phyloP scores from a whole-genome alignment of 192 early-diverging fungal genomes.

The Oehlia diaphana region DNA sequence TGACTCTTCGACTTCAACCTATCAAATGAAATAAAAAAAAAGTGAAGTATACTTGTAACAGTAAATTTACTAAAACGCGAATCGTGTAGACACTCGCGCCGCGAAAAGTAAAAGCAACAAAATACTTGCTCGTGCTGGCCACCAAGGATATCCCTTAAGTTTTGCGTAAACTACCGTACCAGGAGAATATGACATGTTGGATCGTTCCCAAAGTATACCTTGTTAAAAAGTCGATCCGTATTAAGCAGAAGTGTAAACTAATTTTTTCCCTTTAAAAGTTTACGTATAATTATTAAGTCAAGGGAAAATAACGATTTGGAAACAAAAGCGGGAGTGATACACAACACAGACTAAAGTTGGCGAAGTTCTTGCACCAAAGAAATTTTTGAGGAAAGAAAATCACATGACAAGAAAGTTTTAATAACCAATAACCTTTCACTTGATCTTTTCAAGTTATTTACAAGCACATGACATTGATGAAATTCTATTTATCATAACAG shows the following conservation, averaged over 20 bases:
- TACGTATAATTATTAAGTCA: background rate
- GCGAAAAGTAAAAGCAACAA: background rate
- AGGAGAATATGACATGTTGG: conserved; percentile 37
- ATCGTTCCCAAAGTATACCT: background rate
- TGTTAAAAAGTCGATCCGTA: background rate
- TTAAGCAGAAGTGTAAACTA: background rate
- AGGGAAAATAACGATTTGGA: background rate
- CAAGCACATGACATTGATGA: background rate
- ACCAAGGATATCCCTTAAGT: conserved; percentile 62
- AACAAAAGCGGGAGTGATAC: background rate
- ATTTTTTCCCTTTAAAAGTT: background rate
- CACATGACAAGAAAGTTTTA: background rate
- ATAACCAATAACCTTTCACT: background rate
- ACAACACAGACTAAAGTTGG: background rate
- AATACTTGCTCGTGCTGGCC: conserved; percentile 60
- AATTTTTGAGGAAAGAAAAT: background rate
- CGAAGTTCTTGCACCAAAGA: background rate
- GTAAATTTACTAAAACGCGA: no score
- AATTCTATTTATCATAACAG: no score
- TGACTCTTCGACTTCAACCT: conserved; percentile 44
- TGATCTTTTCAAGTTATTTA: background rate
- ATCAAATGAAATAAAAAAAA: conserved; percentile 8
- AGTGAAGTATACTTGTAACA: background rate
- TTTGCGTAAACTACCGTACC: conserved; percentile 60
- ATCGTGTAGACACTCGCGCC: background rate